Base-by-base conservation (phyloP, 441 rosid species). In the Gossypium trilobum region DNA sequence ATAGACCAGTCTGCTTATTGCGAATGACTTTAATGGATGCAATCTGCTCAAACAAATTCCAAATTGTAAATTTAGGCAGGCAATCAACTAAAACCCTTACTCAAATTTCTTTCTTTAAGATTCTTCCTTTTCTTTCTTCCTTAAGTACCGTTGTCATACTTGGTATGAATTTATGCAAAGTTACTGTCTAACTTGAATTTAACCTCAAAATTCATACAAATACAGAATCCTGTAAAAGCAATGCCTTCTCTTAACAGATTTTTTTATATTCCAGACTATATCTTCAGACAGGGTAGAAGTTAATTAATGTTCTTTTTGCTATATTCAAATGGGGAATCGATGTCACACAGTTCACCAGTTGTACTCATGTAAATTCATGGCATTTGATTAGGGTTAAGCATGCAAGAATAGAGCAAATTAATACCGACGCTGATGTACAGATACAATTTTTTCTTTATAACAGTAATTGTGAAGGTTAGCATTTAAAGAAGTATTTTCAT, bases 21-120 rank as follows among this genome's bases (percentile, higher is more conserved):
- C 97, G 93, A 65, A 94, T 94, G 75, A 90, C 89, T 85, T 91
- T 94, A 20, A 89, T 80, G 19, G 98, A 90, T 23, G 81, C 84
- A 78, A 91, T 85, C 98, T 91, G 85, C 78, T 23, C 70, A 66
- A 46, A 66, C 17, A 66, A 66, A n/a, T 13, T 66, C 19, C 70
- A n/a, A 65, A 23, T 13, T 22, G 5, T 46, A 20, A 66, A 66
- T n/a, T 44, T 66, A 22, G 13, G 13, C 39, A 66, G 8, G 39
- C 7, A 66, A 46, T 10, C 13, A 46, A 27, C 42, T 6, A 44
- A 3, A 22, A 6, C 52, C 27, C 13, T 20, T 20, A 22, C 31
- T n/a, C 22, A 46, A 66, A 13, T 44, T 65, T 44, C 33, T 66
- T 46, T 46, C 19, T 20, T 44, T 5, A 22, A 65, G 29, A 39